Conservation (phyloP, 495 filamentous ascomycete genomes). For the Oidiodendron maius region DNA sequence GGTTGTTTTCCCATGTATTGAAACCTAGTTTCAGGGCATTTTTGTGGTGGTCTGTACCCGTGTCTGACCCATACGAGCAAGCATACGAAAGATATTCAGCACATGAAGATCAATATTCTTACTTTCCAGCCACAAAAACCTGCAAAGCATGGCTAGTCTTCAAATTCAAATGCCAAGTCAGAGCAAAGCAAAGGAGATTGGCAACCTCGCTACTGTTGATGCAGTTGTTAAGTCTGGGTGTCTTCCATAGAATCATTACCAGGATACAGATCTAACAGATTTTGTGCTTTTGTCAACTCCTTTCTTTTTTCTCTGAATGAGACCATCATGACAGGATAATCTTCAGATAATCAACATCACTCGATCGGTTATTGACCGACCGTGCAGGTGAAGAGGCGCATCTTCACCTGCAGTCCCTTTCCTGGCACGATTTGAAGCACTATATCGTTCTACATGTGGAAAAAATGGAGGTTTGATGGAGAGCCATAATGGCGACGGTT, state of each 20-base stretch:
- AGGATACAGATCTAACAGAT: conserved; percentile 6
- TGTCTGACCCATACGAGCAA: too few species aligned
- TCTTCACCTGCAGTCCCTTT: conserved; percentile 6
- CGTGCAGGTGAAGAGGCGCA: conserved; percentile 7
- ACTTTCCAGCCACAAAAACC: too few species aligned
- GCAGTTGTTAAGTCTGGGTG: conserved; percentile 9
- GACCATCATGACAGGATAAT: conserved; percentile 5
- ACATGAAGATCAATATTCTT: too few species aligned
- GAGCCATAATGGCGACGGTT: neutral
- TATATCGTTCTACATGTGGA: conserved; percentile 1
- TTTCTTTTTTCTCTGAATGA: conserved; percentile 2
- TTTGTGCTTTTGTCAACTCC: conserved; percentile 1
- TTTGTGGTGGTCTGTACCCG: too few species aligned
- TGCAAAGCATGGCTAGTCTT: too few species aligned
- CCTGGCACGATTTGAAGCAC: conserved; percentile 8
- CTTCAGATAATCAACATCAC: conserved; percentile 10
- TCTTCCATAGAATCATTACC: conserved; percentile 11
- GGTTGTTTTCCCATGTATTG: too few species aligned
- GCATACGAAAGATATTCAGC: too few species aligned
- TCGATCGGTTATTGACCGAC: conserved; percentile 3
- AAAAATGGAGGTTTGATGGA: conserved; percentile 8
- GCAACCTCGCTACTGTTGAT: conserved; percentile 3
- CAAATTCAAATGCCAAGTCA: too few species aligned
- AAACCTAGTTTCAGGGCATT: too few species aligned
- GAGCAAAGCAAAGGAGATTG: conserved; percentile 12